Evolutionary conservation across 2,329 filamentous ascomycete genomes (phyloP).

Genomic region (Trichoderma polysporum): DNA sequence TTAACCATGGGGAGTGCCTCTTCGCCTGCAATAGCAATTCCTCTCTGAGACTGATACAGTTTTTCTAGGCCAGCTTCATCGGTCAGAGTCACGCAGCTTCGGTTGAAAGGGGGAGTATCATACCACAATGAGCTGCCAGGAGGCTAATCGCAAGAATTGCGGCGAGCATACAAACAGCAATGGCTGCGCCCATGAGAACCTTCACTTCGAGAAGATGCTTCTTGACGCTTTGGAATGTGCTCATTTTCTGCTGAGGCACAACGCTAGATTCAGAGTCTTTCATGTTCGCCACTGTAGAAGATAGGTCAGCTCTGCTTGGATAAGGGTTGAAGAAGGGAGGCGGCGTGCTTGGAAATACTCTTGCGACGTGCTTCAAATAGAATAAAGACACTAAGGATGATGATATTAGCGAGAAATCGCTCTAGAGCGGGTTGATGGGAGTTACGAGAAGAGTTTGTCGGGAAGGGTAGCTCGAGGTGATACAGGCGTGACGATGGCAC

Average conservation of each 20-base stretch:
- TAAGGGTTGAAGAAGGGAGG: background rate
- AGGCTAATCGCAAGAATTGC: constrained; percentile 33
- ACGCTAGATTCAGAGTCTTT: constrained; percentile 31
- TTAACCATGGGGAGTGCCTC: constrained; percentile 22
- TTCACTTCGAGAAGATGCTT: constrained; percentile 21
- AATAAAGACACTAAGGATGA: background rate
- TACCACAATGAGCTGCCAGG: constrained; percentile 32
- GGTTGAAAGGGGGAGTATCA: background rate
- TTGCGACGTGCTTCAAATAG: background rate
- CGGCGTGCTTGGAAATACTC: background rate
- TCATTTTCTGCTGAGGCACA: constrained; percentile 7
- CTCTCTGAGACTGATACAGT: background rate
- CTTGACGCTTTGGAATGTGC: background rate
- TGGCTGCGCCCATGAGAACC: constrained; percentile 18
- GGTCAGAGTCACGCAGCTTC: background rate
- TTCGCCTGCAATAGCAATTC: background rate
- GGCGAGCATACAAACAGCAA: constrained; percentile 23
- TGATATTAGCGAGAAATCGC: background rate
- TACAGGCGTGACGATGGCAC: constrained; percentile 16
- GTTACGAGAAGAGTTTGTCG: constrained; percentile 11
- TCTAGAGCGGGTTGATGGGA: background rate
- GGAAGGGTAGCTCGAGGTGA: constrained; percentile 7
- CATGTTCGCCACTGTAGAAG: constrained; percentile 29
- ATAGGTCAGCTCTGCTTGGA: constrained; percentile 22
- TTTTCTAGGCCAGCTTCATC: constrained; percentile 1